A percentile compares a stretch with the other conserved stretches of the same genome.
phyloP scores from a whole-genome alignment of 1,139 yeast species.

The Pichiaceae sp. region DNA sequence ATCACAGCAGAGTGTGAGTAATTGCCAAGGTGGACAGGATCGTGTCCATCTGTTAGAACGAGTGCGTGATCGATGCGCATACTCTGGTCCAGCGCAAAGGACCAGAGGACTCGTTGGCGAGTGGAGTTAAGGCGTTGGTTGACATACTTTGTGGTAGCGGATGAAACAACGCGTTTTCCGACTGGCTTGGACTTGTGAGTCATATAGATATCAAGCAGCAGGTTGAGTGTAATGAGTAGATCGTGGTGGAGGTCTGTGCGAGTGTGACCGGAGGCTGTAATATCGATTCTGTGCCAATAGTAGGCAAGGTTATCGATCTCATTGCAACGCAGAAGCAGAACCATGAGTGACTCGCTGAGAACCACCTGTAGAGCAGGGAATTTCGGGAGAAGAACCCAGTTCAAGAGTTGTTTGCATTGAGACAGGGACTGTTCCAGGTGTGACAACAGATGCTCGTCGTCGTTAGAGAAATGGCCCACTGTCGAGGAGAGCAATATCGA shows the following conservation, averaged over 20 bases:
- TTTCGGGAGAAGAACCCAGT: slow-evolving; percentile 18
- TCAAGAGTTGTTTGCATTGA: slow-evolving; percentile 18
- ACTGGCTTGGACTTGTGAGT: not conserved
- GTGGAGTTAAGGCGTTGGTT: not conserved
- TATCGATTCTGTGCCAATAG: slow-evolving; percentile 10
- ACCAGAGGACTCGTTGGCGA: not conserved
- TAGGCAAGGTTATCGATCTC: slow-evolving; percentile 8
- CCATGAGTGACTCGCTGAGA: slow-evolving; percentile 18
- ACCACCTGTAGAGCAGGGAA: slow-evolving; percentile 18
- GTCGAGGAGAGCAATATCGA: slow-evolving; percentile 17
- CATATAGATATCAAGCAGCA: not conserved
- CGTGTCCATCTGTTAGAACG: slow-evolving; percentile 2
- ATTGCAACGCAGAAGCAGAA: slow-evolving; percentile 11
- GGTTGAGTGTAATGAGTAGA: not conserved
- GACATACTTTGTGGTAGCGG: not conserved
- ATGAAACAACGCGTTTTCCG: not conserved
- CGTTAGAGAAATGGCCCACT: slow-evolving; percentile 11
- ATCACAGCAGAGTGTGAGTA: not conserved
- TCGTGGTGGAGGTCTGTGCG: not conserved
- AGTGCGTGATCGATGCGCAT: slow-evolving; percentile 4
- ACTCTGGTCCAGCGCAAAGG: slow-evolving; percentile 1
- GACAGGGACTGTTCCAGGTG: slow-evolving; percentile 11
- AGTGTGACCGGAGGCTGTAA: not conserved
- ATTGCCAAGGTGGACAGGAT: not conserved
- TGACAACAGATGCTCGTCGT: slow-evolving; percentile 8